Percentiles rank a stretch among this genome's conserved stretches.
These are phyloP conservation scores for Fraxinus dipetala DNA, from an alignment of 305 asterid genomes.

Conservation along the genomic window DNA sequence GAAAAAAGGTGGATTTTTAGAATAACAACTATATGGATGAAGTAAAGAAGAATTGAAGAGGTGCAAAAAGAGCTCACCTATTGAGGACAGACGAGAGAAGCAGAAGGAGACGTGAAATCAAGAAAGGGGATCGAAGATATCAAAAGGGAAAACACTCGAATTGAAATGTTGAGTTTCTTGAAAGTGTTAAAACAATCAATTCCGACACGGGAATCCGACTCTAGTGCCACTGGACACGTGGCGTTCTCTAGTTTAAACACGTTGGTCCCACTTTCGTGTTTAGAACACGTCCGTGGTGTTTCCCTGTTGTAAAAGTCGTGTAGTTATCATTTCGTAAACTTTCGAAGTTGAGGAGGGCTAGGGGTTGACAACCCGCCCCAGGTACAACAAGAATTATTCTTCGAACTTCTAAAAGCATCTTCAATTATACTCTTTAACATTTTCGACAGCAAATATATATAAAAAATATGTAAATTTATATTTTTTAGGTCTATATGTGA, in stretches of 20 bases:
- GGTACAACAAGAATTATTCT: no score
- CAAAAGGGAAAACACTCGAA: neutral
- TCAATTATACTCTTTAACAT: neutral
- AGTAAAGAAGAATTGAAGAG: neutral
- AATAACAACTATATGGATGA: neutral
- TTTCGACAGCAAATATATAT: no score
- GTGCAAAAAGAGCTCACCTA: neutral
- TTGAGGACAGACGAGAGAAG: neutral
- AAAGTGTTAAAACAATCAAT: neutral
- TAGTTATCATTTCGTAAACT: neutral
- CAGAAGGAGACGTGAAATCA: neutral
- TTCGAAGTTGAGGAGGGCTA: no score
- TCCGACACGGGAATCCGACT: neutral
- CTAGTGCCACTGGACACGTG: neutral
- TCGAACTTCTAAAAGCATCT: no score
- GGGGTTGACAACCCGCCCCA: no score
- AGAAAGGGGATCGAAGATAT: neutral
- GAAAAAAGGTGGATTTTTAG: neutral
- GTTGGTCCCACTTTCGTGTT: neutral
- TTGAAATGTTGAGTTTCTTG: neutral
- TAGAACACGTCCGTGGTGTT: neutral
- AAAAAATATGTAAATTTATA: no score
- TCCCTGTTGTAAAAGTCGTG: neutral
- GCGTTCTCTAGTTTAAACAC: neutral
- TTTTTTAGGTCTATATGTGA: no score